Percentiles rank a stretch among this genome's conserved stretches.
Evolutionary conservation across 1,139 yeast species (phyloP).

Genomic region (Suhomyces kunorum): DNA sequence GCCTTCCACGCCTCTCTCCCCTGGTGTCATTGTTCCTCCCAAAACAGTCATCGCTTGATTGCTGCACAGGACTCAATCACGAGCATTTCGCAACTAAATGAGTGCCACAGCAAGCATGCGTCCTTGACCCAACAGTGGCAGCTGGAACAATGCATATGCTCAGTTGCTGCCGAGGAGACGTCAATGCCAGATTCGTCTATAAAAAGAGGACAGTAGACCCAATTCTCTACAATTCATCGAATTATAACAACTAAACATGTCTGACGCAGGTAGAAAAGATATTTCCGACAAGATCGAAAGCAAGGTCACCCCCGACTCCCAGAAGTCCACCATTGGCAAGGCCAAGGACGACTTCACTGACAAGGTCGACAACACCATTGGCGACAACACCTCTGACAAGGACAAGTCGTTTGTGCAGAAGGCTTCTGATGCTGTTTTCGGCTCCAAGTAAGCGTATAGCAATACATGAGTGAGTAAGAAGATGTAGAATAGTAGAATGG

Average conservation of each 20-base stretch:
- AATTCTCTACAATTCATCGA: conserved; percentile 1
- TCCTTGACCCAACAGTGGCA: neutral
- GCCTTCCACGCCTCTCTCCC: no score
- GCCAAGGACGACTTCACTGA: conserved; percentile 74
- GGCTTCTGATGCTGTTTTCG: conserved; percentile 51
- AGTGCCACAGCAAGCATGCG: neutral
- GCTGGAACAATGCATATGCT: no score
- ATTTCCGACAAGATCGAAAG: conserved; percentile 69
- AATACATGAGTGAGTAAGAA: neutral
- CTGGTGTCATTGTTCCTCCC: neutral
- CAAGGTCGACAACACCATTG: conserved; percentile 63
- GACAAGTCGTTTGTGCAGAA: conserved; percentile 71
- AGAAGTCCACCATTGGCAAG: conserved; percentile 64
- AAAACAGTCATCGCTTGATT: conserved; percentile 2
- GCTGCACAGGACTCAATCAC: conserved; percentile 1
- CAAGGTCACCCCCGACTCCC: conserved; percentile 68
- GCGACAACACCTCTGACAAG: conserved; percentile 57
- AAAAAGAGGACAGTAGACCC: conserved; percentile 4
- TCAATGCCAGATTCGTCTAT: conserved; percentile 3
- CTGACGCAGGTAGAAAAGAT: conserved; percentile 78
- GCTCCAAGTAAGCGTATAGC: conserved; percentile 17
- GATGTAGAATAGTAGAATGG: neutral
- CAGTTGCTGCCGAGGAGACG: no score
- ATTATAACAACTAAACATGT: conserved; percentile 40
- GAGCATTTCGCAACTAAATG: neutral